phyloP scores from a whole-genome alignment of 176 grass and related monocot genomes.

The Oryza officinalis region DNA sequence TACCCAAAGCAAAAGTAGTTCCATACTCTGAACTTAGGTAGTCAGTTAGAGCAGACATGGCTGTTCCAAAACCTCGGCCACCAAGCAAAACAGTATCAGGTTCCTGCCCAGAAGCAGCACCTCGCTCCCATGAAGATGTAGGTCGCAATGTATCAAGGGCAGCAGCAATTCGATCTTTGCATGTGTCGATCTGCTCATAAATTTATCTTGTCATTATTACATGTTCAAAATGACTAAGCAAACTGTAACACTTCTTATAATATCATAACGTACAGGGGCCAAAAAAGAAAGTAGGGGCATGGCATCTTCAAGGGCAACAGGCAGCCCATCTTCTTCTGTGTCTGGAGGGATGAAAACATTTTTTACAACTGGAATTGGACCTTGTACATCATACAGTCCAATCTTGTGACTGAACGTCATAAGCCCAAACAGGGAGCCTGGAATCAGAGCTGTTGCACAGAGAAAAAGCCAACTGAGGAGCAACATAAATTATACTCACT shows the following conservation, averaged over 20 bases:
- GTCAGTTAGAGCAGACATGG: slow-evolving; percentile 76
- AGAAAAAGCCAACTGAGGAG: slow-evolving; percentile 37
- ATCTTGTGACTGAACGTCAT: slow-evolving; percentile 98
- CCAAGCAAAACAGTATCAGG: slow-evolving; percentile 77
- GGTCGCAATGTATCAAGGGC: slow-evolving; percentile 82
- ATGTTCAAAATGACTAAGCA: neutral
- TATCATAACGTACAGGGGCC: slow-evolving; percentile 66
- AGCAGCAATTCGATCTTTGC: slow-evolving; percentile 72
- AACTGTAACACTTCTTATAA: neutral
- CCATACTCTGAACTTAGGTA: slow-evolving; percentile 93
- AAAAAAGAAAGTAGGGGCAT: slow-evolving; percentile 95
- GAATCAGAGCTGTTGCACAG: slow-evolving; percentile 72
- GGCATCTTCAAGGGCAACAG: slow-evolving; percentile 78
- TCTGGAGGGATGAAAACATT: slow-evolving; percentile 85
- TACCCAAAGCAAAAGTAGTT: slow-evolving; percentile 91
- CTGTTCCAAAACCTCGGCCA: slow-evolving; percentile 78
- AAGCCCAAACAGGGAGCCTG: slow-evolving; percentile 88
- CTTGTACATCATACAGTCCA: slow-evolving; percentile 95
- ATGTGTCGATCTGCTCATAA: slow-evolving; percentile 72
- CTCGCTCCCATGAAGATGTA: slow-evolving; percentile 87
- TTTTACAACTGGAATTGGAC: slow-evolving; percentile 81
- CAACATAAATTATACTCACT: neutral
- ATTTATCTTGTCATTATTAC: slow-evolving; percentile 9
- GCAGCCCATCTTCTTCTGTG: slow-evolving; percentile 51
- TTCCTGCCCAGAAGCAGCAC: slow-evolving; percentile 66